Conservation (phyloP, 2,329 filamentous ascomycete species). For the Phialemoniopsis sp. region DNA sequence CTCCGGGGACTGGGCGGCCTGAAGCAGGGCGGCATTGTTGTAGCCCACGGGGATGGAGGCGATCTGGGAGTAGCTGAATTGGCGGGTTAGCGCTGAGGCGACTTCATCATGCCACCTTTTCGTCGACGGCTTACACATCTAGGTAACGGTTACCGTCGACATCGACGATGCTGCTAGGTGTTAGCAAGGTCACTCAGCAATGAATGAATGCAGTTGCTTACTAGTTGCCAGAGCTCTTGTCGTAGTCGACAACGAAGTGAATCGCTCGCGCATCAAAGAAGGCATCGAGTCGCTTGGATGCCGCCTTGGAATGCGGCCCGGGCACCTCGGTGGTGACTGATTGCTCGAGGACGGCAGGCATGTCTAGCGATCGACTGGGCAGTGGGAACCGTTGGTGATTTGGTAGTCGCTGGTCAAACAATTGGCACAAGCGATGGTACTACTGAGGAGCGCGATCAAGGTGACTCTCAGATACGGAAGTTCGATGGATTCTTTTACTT, state of each 20-base stretch:
- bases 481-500: too few relatives aligned
- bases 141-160: constrained; percentile 44
- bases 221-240: constrained; percentile 49
- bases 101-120: neutral
- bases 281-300: constrained; percentile 35
- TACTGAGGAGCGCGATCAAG: too few relatives aligned
- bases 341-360: too few relatives aligned
- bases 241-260: constrained; percentile 48
- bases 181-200: neutral
- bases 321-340: constrained; percentile 25
- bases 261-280: constrained; percentile 48
- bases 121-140: constrained; percentile 34
- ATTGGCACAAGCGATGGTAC: too few relatives aligned
- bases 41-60: constrained; percentile 81
- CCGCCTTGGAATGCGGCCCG: constrained; percentile 32
- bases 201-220: too few relatives aligned
- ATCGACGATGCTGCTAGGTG: constrained; percentile 32
- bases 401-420: too few relatives aligned
- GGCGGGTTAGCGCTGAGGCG: constrained; percentile 7
- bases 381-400: too few relatives aligned
- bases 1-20: constrained; percentile 63
- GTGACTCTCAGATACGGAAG: too few relatives aligned
- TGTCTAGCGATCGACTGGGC: too few relatives aligned
- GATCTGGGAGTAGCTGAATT: constrained; percentile 70
- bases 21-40: constrained; percentile 67